Evolutionary conservation across 441 rosid species (phyloP).

Genomic region (Mallotus japonicus): DNA sequence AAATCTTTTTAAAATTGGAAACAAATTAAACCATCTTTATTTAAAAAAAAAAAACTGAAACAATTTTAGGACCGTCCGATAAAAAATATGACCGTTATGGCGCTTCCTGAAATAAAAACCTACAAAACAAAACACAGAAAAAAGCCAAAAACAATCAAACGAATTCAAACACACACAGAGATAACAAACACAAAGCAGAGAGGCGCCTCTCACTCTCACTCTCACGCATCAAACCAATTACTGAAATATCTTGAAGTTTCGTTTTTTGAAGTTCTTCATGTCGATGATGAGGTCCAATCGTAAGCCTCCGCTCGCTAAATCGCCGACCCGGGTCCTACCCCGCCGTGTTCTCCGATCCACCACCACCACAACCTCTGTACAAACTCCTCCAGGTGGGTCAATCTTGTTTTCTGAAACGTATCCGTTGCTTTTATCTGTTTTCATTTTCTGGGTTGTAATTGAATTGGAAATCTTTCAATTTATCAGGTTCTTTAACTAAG

Average conservation of each 20-base stretch:
- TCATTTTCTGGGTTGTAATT: background rate
- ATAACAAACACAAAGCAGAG: background rate
- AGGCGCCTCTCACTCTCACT: background rate
- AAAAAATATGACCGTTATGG: constrained; percentile 26
- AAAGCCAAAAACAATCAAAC: background rate
- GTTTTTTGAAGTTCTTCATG: constrained; percentile 23
- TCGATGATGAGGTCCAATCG: constrained; percentile 52
- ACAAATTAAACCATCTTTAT: background rate
- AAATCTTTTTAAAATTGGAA: background rate
- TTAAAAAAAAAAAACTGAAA: background rate
- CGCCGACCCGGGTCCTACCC: constrained; percentile 60
- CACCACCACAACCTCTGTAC: constrained; percentile 30
- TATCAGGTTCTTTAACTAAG: constrained; percentile 52
- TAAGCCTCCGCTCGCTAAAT: constrained; percentile 77
- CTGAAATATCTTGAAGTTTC: background rate
- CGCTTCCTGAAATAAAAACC: constrained; percentile 1
- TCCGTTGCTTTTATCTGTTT: background rate
- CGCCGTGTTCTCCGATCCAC: constrained; percentile 50
- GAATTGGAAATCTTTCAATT: background rate
- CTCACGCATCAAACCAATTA: background rate
- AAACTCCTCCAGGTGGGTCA: constrained; percentile 60
- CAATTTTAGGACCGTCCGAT: constrained; percentile 13
- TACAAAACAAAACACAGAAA: background rate
- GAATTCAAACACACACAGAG: background rate
- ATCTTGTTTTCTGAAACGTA: no score